Percentiles rank a stretch among this genome's conserved stretches.
phyloP scores from a whole-genome alignment of 2,329 filamentous ascomycete genomes.

The Colletotrichum graminicola region DNA sequence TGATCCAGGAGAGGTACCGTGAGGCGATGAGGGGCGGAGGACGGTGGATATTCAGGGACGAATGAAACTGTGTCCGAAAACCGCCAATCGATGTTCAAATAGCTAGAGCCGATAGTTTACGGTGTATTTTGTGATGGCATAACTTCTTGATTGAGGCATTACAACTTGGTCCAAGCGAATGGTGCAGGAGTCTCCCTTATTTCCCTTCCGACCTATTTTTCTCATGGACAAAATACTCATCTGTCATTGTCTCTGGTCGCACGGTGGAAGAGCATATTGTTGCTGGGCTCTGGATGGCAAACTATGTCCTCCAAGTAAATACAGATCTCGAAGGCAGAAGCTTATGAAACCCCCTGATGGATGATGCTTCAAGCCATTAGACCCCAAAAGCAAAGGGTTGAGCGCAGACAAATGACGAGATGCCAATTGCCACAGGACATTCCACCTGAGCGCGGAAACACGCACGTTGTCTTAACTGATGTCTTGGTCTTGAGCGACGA shows the following conservation, averaged over 20 bases:
- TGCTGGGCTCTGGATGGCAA: neutral
- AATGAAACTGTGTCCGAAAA: slow-evolving; percentile 57
- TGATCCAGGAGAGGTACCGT: slow-evolving; percentile 79
- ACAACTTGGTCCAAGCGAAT: too few species aligned
- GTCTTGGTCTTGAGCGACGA: neutral
- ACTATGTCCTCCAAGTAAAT: neutral
- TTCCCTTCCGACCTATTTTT: neutral
- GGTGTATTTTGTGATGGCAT: neutral
- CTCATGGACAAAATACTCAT: neutral
- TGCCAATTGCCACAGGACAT: neutral
- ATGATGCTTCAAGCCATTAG: neutral
- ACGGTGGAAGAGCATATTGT: neutral
- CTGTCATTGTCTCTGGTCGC: neutral
- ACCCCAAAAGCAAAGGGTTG: too few species aligned
- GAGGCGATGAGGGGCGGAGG: slow-evolving; percentile 86
- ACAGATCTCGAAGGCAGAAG: neutral
- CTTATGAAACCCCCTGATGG: neutral
- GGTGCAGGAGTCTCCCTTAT: too few species aligned
- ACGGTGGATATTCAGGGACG: slow-evolving; percentile 85
- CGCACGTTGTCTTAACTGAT: neutral
- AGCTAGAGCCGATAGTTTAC: neutral
- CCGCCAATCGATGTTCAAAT: neutral
- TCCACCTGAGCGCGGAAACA: neutral
- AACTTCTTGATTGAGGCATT: neutral
- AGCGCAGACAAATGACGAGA: neutral